Conservation (phyloP, 1,284 basidiomycete genomes). For the Ceratobasidium sp. region DNA sequence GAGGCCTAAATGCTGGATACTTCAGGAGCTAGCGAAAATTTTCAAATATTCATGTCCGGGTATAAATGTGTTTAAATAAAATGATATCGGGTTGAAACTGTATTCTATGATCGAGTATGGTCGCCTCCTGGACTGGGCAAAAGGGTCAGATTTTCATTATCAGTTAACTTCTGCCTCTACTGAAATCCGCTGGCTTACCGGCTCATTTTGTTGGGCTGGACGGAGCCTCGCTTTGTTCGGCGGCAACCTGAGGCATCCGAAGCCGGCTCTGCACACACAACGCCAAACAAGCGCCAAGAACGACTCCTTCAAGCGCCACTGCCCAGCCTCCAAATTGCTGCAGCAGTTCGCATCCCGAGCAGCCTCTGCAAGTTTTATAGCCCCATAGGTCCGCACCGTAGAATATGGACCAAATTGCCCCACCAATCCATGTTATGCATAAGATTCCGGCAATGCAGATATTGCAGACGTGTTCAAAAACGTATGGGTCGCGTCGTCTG, state of each 20-base stretch:
- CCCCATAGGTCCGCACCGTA: constrained; percentile 18
- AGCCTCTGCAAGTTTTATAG: neutral
- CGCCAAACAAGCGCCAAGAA: neutral
- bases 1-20: neutral
- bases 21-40: too few species aligned
- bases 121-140: too few species aligned
- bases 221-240: neutral
- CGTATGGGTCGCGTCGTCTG: neutral
- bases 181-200: too few species aligned
- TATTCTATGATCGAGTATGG: neutral
- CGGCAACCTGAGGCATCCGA: neutral
- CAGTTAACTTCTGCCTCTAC: too few species aligned
- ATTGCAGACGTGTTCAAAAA: constrained; percentile 1
- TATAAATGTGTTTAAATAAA: neutral
- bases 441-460: neutral
- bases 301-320: neutral
- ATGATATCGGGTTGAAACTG: neutral
- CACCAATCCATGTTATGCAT: neutral
- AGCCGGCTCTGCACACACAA: constrained; percentile 5
- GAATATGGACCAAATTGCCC: neutral
- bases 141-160: too few species aligned
- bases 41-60: too few species aligned
- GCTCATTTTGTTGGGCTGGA: too few species aligned
- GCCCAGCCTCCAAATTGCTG: neutral
- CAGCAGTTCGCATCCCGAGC: neutral